Evolutionary conservation across 2,329 filamentous ascomycete genomes (phyloP).

Genomic region (Alternaria triticimaculans): DNA sequence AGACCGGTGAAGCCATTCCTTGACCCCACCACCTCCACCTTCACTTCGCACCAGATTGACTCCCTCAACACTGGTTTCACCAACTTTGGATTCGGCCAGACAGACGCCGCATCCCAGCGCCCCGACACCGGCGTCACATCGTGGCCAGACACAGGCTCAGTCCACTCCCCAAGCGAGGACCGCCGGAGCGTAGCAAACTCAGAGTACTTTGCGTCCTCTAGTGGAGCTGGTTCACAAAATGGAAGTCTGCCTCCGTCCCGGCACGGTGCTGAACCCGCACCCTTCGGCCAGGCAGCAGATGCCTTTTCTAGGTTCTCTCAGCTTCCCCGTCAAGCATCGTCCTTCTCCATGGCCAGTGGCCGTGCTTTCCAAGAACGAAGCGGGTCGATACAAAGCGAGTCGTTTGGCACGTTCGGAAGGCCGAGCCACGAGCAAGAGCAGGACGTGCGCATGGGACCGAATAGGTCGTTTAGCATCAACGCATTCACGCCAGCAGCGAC

Average conservation of each 20-base stretch:
- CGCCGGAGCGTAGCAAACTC: conserved; percentile 48
- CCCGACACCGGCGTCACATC: conserved; percentile 36
- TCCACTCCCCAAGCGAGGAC: conserved; percentile 53
- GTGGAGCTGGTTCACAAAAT: conserved; percentile 60
- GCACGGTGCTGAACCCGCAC: conserved; percentile 53
- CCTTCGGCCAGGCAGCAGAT: conserved; percentile 41
- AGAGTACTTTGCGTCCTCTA: conserved; percentile 54
- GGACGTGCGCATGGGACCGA: conserved; percentile 40
- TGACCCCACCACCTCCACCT: conserved; percentile 42
- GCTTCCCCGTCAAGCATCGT: conserved; percentile 54
- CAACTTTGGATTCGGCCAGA: conserved; percentile 40
- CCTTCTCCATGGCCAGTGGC: conserved; percentile 57
- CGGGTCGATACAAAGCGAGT: conserved; percentile 48
- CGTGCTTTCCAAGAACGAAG: conserved; percentile 48
- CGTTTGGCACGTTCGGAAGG: conserved; percentile 44
- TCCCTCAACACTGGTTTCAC: conserved; percentile 42
- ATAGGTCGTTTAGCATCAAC: conserved; percentile 42
- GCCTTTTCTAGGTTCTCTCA: conserved; percentile 37
- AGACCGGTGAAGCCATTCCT: conserved; percentile 41
- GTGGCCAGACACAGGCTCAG: conserved; percentile 45
- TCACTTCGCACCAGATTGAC: conserved; percentile 41
- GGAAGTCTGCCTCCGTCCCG: conserved; percentile 64
- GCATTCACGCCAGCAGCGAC: conserved; percentile 31
- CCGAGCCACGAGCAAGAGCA: conserved; percentile 45
- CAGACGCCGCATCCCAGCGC: conserved; percentile 37